Conservation (phyloP, 2,329 filamentous ascomycete genomes). For the Stachybotrys echinatus region DNA sequence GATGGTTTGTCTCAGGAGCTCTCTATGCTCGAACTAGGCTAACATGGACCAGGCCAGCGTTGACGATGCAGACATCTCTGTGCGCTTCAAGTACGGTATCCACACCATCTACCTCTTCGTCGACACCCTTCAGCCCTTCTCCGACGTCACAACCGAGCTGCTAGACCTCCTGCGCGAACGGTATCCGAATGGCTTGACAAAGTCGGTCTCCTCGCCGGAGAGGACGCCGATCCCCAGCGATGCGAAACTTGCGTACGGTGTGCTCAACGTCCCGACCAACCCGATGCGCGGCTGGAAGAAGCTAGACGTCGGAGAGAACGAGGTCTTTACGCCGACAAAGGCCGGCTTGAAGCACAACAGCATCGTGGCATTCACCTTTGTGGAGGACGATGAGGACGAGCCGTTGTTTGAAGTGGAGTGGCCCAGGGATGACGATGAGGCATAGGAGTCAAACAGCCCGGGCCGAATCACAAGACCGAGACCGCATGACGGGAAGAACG, state of each 20-base stretch:
- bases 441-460: slow-evolving; percentile 21
- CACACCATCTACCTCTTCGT: slow-evolving; percentile 67
- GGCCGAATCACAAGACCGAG: background rate
- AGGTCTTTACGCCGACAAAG: slow-evolving; percentile 31
- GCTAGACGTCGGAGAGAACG: slow-evolving; percentile 29
- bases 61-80: slow-evolving; percentile 51
- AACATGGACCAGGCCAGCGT: slow-evolving; percentile 7
- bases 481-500: too few species aligned
- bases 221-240: slow-evolving; percentile 33
- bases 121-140: slow-evolving; percentile 51
- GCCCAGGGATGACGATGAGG: slow-evolving; percentile 36
- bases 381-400: slow-evolving; percentile 32
- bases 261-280: slow-evolving; percentile 39
- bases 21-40: background rate
- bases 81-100: slow-evolving; percentile 68
- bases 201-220: slow-evolving; percentile 22
- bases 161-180: slow-evolving; percentile 51
- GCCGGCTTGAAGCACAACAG: slow-evolving; percentile 41
- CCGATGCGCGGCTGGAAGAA: slow-evolving; percentile 43
- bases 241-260: slow-evolving; percentile 40
- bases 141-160: slow-evolving; percentile 52
- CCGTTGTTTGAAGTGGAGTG: slow-evolving; percentile 39
- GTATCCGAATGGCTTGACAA: slow-evolving; percentile 48
- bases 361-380: slow-evolving; percentile 44
- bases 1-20: background rate